These are phyloP conservation scores for Laguncularia racemosa DNA, from an alignment of 345 rosid species.

Conservation along the genomic window DNA sequence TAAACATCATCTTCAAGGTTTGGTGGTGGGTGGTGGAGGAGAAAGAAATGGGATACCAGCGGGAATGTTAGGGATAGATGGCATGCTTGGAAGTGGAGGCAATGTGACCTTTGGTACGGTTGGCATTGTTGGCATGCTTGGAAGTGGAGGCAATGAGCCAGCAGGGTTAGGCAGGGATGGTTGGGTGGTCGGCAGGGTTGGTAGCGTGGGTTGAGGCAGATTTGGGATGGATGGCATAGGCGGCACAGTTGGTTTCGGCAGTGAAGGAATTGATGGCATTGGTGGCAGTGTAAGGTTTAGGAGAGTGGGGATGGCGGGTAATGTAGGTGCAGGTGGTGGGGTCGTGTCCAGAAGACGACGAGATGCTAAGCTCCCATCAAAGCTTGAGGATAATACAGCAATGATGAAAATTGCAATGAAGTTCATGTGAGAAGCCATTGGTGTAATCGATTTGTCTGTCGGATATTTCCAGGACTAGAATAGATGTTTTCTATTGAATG, in stretches of 20 bases:
- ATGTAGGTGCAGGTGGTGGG: constrained; percentile 9
- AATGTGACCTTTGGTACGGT: constrained; percentile 4
- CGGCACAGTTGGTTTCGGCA: constrained; percentile 1
- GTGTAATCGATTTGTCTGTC: neutral
- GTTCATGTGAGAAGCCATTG: constrained; percentile 9
- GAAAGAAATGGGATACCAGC: constrained; percentile 13
- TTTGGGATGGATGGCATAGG: constrained; percentile 5
- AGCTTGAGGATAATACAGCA: constrained; percentile 11
- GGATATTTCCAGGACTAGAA: neutral
- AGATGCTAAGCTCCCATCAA: constrained; percentile 15
- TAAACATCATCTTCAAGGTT: neutral
- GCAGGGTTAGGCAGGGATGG: constrained; percentile 13
- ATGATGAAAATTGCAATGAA: constrained; percentile 4
- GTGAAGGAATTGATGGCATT: constrained; percentile 12
- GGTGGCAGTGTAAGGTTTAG: constrained; percentile 16
- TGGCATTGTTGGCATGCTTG: constrained; percentile 10
- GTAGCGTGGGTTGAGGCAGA: neutral
- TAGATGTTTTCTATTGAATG: neutral
- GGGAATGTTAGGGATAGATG: constrained; percentile 3
- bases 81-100: constrained; percentile 7
- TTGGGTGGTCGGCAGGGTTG: constrained; percentile 13
- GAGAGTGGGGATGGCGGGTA: constrained; percentile 14
- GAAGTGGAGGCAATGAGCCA: constrained; percentile 11
- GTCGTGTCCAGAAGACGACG: constrained; percentile 20
- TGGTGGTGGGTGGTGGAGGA: constrained; percentile 11